Evolutionary conservation across 176 grass and related monocot species (phyloP).

Genomic region (maize (Zea mays)): Zm-B73-REFERENCE-NAM-5.0 NC_050100.1:3539501-3540000

Average conservation of each 20-base stretch:
- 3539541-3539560: too few species aligned
- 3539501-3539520: too few species aligned
- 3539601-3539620: too few species aligned
- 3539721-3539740: neutral
- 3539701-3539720: neutral
- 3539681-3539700: too few species aligned
- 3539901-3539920: neutral
- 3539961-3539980: neutral
- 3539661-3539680: too few species aligned
- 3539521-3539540: too few species aligned
- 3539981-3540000: constrained; percentile 68
- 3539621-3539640: too few species aligned
- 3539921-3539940: neutral
- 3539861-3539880: neutral
- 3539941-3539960: neutral
- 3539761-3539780: neutral
- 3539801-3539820: neutral
- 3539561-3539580: too few species aligned
- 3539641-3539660: too few species aligned
- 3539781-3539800: neutral
- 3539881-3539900: neutral
- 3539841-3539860: neutral
- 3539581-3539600: too few species aligned
- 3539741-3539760: neutral
- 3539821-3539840: constrained; percentile 14